phyloP scores from a whole-genome alignment of 768 basidiomycete species.

The Suillus bovinus region DNA sequence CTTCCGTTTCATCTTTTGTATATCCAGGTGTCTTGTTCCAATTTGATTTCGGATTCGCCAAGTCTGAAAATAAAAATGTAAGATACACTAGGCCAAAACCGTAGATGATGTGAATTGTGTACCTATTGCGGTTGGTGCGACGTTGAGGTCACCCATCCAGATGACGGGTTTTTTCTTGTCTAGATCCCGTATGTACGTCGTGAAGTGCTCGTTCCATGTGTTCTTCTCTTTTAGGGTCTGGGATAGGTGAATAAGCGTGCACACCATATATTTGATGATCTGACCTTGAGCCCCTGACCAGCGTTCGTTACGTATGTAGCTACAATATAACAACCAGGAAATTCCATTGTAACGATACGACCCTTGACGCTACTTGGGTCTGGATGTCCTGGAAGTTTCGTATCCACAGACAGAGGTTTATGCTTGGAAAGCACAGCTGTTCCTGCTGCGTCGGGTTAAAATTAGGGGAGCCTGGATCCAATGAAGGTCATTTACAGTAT shows the following conservation, averaged over 20 bases:
- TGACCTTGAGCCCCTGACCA: conserved; percentile 71
- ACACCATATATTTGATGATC: background rate
- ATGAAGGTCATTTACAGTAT: conserved; percentile 52
- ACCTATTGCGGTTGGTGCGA: conserved; percentile 79
- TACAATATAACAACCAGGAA: conserved; percentile 63
- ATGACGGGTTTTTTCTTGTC: conserved; percentile 83
- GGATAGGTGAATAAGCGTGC: conserved; percentile 3
- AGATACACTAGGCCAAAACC: conserved; percentile 7
- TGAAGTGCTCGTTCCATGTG: conserved; percentile 78
- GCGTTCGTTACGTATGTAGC: conserved; percentile 88
- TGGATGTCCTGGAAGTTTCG: conserved; percentile 75
- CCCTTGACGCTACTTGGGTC: conserved; percentile 66
- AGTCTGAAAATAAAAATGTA: conserved; percentile 43
- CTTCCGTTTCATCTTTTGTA: conserved; percentile 77
- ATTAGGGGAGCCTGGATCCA: background rate
- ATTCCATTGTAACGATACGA: conserved; percentile 82
- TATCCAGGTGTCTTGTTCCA: conserved; percentile 91
- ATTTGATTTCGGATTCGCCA: conserved; percentile 67
- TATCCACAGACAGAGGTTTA: conserved; percentile 65
- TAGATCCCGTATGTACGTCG: conserved; percentile 65
- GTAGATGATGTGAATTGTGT: conserved; percentile 4
- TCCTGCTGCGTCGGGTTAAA: conserved; percentile 53
- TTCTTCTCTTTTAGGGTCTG: conserved; percentile 79
- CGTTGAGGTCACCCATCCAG: conserved; percentile 88
- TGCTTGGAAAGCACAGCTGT: conserved; percentile 79